phyloP scores from a whole-genome alignment of 2,329 filamentous ascomycete genomes.

The Ophiostoma sp. region DNA sequence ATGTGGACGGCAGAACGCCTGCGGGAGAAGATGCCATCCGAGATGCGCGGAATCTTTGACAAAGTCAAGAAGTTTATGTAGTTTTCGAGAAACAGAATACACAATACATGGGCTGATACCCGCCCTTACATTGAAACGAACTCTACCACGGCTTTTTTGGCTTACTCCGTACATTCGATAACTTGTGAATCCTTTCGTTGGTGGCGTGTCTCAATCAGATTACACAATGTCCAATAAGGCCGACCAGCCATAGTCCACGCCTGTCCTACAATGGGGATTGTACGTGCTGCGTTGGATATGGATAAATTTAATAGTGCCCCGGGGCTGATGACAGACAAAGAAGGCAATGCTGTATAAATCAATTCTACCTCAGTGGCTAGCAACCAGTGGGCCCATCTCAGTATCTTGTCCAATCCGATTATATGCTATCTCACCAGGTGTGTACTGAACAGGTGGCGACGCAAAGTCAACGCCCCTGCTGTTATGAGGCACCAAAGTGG shows the following conservation, averaged over 20 bases:
- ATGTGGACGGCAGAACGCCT: background rate
- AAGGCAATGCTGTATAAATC: no score
- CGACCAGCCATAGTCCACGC: background rate
- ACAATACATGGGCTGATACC: background rate
- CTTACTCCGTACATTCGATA: no score
- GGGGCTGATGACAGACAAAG: no score
- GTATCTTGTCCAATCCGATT: background rate
- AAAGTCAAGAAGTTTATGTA: slow-evolving; percentile 2
- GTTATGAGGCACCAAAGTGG: background rate
- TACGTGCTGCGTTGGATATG: no score
- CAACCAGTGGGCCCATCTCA: background rate
- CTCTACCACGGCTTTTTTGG: no score
- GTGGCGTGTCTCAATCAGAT: background rate
- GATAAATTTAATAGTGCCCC: no score
- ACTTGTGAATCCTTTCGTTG: background rate
- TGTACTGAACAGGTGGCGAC: background rate
- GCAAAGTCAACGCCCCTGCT: background rate
- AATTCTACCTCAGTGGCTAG: background rate
- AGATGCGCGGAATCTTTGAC: slow-evolving; percentile 10
- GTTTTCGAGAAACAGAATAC: background rate
- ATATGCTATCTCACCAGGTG: background rate
- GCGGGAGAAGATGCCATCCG: slow-evolving; percentile 4
- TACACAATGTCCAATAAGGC: background rate
- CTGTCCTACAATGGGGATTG: no score
- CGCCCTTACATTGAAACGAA: background rate